phyloP scores from a whole-genome alignment of 1,284 basidiomycete genomes.

The Xerocomus cyaneibrunnescens region DNA sequence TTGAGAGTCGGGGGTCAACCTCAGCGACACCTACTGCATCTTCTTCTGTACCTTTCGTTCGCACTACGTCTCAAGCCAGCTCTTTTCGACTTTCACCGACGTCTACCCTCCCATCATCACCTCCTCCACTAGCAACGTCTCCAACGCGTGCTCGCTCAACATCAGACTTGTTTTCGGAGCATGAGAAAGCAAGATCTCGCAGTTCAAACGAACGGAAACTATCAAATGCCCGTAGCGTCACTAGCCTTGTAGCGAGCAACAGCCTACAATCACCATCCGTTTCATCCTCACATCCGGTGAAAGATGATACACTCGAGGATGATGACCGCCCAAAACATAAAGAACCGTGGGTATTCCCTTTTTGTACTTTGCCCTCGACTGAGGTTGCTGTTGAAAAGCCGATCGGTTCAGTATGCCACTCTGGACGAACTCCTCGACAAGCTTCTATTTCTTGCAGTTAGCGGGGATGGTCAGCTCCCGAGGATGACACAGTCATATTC shows the following conservation, averaged over 20 bases:
- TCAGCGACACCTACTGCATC: slow-evolving; percentile 51
- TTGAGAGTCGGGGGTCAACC: slow-evolving; percentile 43
- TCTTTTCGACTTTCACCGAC: slow-evolving; percentile 34
- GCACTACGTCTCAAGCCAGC: slow-evolving; percentile 32
- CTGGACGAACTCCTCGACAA: slow-evolving; percentile 76
- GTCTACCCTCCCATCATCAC: slow-evolving; percentile 34
- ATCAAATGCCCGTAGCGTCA: slow-evolving; percentile 33
- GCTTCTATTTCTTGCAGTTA: slow-evolving; percentile 69
- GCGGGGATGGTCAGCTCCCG: slow-evolving; percentile 65
- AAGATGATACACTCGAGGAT: slow-evolving; percentile 21
- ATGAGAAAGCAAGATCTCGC: slow-evolving; percentile 42
- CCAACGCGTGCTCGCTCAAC: slow-evolving; percentile 56
- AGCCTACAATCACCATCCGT: slow-evolving; percentile 23
- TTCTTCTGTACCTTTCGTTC: slow-evolving; percentile 37
- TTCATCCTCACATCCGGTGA: slow-evolving; percentile 14
- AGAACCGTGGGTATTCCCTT: slow-evolving; percentile 42
- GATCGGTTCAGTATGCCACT: slow-evolving; percentile 67
- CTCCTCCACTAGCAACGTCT: slow-evolving; percentile 39
- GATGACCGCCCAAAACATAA: slow-evolving; percentile 38
- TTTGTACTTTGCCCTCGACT: slow-evolving; percentile 9
- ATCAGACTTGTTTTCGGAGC: slow-evolving; percentile 52
- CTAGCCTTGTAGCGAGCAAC: slow-evolving; percentile 24
- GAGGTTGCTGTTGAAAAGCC: slow-evolving; percentile 38
- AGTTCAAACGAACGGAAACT: slow-evolving; percentile 33
- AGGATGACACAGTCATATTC: slow-evolving; percentile 1